A percentile compares a stretch with the other conserved stretches of the same genome.
These are phyloP conservation scores for Fraxinus latifolia DNA, from an alignment of 305 asterid genomes.

Conservation along the genomic window DNA sequence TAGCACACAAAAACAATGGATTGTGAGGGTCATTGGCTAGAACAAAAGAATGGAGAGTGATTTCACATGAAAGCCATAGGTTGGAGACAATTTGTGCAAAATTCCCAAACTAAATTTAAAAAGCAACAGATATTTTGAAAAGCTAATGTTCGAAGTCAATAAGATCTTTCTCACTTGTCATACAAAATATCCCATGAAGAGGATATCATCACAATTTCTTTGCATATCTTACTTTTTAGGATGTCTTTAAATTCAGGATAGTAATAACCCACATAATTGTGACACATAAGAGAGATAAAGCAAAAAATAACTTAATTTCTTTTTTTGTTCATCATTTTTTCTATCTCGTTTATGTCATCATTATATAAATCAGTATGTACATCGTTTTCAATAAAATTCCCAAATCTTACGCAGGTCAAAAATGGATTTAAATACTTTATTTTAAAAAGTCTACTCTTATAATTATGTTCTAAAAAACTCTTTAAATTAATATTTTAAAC, in stretches of 20 bases:
- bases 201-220: neutral
- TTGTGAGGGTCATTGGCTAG: neutral
- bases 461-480: too few relatives aligned
- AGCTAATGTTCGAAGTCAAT: neutral
- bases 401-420: neutral
- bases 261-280: neutral
- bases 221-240: neutral
- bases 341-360: neutral
- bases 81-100: neutral
- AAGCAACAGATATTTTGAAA: neutral
- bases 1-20: neutral
- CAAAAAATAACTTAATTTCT: neutral
- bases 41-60: neutral
- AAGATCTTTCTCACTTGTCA: neutral
- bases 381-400: neutral
- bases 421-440: neutral
- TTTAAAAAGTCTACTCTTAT: too few relatives aligned
- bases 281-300: neutral
- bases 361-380: too few relatives aligned
- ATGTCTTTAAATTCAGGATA: neutral
- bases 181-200: neutral
- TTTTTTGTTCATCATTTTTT: too few relatives aligned
- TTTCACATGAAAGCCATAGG: neutral
- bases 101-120: neutral
- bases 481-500: too few relatives aligned